Conservation (phyloP, 192 early-diverging fungal species). For the Physocladia obscura region DNA sequence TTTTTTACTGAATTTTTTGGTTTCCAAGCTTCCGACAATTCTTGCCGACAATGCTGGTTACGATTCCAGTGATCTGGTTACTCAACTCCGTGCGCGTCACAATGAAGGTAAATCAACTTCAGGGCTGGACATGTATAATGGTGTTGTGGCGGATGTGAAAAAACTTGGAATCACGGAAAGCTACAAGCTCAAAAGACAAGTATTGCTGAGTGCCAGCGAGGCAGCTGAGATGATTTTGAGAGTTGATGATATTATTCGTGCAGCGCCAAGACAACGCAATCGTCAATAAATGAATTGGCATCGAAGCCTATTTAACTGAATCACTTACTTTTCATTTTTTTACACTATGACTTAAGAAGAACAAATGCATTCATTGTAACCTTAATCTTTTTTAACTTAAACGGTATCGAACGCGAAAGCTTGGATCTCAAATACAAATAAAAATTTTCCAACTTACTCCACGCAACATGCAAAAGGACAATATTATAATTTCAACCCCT, state of each 20-base stretch:
- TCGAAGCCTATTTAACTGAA: not conserved
- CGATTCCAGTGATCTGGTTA: constrained; percentile 90
- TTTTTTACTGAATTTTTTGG: not conserved
- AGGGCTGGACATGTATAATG: constrained; percentile 88
- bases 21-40: constrained; percentile 95
- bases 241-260: constrained; percentile 97
- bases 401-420: no score
- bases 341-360: not conserved
- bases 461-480: no score
- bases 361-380: not conserved
- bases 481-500: no score
- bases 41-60: constrained; percentile 96
- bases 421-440: no score
- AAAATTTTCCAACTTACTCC: no score
- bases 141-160: constrained; percentile 75
- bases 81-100: constrained; percentile 90
- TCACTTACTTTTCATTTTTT: not conserved
- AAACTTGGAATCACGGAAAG: constrained; percentile 92
- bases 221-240: constrained; percentile 97
- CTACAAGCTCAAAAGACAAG: constrained; percentile 92
- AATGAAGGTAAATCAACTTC: constrained; percentile 73
- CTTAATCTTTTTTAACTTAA: not conserved
- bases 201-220: constrained; percentile 89
- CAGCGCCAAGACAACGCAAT: constrained; percentile 48
- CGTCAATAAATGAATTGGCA: constrained; percentile 1